Percentiles rank a stretch among this genome's conserved stretches.
Evolutionary conservation across 2,329 filamentous ascomycete species (phyloP).

Genomic region (Cladorrhinum sp.): DNA sequence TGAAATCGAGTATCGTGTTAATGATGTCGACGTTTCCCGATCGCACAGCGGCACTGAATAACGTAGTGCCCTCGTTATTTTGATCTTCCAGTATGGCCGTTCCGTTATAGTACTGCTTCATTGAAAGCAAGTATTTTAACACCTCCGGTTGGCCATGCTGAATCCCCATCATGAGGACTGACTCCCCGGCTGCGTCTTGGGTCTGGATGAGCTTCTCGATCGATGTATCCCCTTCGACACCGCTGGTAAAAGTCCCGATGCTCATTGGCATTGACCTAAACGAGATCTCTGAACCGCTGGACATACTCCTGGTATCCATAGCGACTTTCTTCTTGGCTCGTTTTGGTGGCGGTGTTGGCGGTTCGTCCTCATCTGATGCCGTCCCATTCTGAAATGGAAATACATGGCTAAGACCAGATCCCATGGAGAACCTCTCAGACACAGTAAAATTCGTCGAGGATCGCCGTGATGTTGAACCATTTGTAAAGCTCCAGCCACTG

Average conservation of each 20-base stretch:
- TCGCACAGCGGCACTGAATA: conserved; percentile 88
- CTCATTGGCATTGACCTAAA: conserved; percentile 78
- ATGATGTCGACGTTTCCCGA: conserved; percentile 73
- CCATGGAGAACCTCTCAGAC: conserved; percentile 52
- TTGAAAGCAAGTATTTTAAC: conserved; percentile 74
- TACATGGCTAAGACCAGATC: conserved; percentile 71
- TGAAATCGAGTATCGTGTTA: conserved; percentile 68
- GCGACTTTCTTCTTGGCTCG: conserved; percentile 76
- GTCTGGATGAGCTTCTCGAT: conserved; percentile 75
- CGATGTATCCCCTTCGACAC: conserved; percentile 80
- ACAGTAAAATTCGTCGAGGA: conserved; percentile 40
- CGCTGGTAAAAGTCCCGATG: conserved; percentile 68
- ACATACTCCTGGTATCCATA: conserved; percentile 86
- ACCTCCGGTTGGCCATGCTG: conserved; percentile 67
- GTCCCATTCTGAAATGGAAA: conserved; percentile 79
- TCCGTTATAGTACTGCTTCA: conserved; percentile 72
- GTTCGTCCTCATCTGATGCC: conserved; percentile 29
- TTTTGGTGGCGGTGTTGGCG: conserved; percentile 40
- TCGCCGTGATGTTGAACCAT: conserved; percentile 36
- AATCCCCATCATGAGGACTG: conserved; percentile 82
- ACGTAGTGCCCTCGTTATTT: conserved; percentile 84
- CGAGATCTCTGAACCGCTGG: conserved; percentile 79
- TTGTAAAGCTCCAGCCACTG: conserved; percentile 45
- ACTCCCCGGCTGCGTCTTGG: conserved; percentile 70
- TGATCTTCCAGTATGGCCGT: conserved; percentile 73